phyloP scores from a whole-genome alignment of 1,284 basidiomycete genomes.

The Rugosomyces carneus region DNA sequence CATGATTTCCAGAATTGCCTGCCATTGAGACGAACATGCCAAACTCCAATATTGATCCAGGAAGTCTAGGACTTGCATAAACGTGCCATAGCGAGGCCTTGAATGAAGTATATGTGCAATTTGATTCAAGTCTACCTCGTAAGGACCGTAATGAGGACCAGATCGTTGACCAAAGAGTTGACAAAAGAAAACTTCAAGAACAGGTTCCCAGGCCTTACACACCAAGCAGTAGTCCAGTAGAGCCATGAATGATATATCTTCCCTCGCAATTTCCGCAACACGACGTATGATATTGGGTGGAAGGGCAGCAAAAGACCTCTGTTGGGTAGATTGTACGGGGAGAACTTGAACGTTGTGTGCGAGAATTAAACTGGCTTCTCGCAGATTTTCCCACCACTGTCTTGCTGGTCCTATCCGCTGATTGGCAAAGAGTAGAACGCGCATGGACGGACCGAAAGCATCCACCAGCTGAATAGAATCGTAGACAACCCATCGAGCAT shows the following conservation, averaged over 20 bases:
- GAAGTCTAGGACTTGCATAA: too few relatives aligned
- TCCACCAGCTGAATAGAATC: background rate
- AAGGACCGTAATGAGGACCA: too few relatives aligned
- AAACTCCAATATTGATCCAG: background rate
- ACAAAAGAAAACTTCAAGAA: conserved; percentile 1
- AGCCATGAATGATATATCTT: background rate
- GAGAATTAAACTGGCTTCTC: background rate
- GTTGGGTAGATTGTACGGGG: background rate
- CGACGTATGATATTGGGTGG: background rate
- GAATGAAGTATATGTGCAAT: background rate
- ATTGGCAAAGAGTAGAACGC: background rate
- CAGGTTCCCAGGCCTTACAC: background rate
- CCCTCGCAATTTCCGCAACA: background rate
- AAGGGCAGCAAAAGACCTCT: background rate
- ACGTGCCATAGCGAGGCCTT: background rate
- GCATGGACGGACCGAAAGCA: background rate
- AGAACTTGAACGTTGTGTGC: background rate
- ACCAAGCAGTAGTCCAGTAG: conserved; percentile 1
- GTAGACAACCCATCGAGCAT: background rate
- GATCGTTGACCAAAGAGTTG: background rate
- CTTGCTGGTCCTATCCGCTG: too few relatives aligned
- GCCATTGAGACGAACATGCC: background rate
- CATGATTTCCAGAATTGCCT: background rate
- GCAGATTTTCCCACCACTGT: background rate
- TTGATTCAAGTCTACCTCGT: background rate